Evolutionary conservation across 2,329 filamentous ascomycete genomes (phyloP).

Genomic region (Phoma sp.): DNA sequence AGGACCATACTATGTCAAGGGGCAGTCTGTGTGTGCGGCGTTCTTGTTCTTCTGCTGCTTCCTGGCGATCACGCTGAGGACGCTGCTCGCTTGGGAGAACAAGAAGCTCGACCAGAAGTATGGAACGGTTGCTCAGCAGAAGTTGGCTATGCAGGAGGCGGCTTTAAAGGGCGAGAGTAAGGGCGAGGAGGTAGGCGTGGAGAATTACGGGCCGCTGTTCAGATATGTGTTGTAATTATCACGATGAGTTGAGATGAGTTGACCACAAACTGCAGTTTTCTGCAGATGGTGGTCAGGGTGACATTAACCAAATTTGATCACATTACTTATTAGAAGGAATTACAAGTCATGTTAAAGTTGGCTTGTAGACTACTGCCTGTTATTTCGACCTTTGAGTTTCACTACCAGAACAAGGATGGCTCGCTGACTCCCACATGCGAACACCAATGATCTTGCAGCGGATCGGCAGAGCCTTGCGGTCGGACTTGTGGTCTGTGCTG

Average conservation of each 20-base stretch:
- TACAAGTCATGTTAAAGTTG: too few species aligned
- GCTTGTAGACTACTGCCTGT: too few species aligned
- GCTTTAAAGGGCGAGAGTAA: slow-evolving; percentile 20
- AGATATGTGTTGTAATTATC: slow-evolving; percentile 39
- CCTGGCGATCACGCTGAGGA: slow-evolving; percentile 37
- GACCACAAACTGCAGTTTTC: too few species aligned
- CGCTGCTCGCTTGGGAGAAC: slow-evolving; percentile 48
- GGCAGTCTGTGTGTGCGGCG: slow-evolving; percentile 46
- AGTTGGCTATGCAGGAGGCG: slow-evolving; percentile 26
- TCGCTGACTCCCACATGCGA: background rate
- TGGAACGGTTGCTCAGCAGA: slow-evolving; percentile 41
- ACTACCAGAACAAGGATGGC: too few species aligned
- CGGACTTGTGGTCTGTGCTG: background rate
- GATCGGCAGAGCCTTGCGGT: slow-evolving; percentile 3
- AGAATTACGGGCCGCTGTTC: slow-evolving; percentile 46
- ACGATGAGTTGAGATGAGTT: too few species aligned
- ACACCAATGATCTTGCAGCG: background rate
- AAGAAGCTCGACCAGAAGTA: slow-evolving; percentile 44
- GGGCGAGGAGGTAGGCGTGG: slow-evolving; percentile 30
- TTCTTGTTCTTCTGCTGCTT: slow-evolving; percentile 49
- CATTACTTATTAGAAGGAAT: too few species aligned
- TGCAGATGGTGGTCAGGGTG: too few species aligned
- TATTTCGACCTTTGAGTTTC: too few species aligned
- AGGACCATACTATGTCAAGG: slow-evolving; percentile 45
- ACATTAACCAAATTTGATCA: too few species aligned